Evolutionary conservation across 306 rosid species (phyloP).

Genomic region (Luffa aegyptiaca): DNA sequence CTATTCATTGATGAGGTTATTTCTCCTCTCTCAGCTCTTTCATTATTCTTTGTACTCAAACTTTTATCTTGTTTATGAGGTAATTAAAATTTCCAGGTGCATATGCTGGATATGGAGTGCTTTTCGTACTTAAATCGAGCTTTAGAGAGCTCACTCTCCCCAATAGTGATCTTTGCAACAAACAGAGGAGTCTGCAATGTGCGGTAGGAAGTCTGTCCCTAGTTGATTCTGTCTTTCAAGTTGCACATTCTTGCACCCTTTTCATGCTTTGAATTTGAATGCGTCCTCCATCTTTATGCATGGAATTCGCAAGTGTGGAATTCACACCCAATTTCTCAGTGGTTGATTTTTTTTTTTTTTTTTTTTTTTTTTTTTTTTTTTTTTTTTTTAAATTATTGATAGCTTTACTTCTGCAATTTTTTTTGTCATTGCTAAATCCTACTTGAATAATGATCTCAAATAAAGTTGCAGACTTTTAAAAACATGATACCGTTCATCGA

Average conservation of each 20-base stretch:
- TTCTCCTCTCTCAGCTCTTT: not conserved
- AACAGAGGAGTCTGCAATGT: slow-evolving; percentile 94
- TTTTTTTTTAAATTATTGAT: not conserved
- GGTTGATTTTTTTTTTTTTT: not conserved
- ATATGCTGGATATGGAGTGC: slow-evolving; percentile 95
- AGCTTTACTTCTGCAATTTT: not conserved
- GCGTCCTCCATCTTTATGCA: not conserved
- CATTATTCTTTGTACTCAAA: not conserved
- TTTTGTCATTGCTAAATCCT: not conserved
- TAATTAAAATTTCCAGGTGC: slow-evolving; percentile 42
- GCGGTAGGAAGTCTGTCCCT: slow-evolving; percentile 41
- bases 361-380: no score
- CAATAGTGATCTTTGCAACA: slow-evolving; percentile 93
- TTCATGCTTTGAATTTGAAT: not conserved
- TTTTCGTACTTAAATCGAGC: slow-evolving; percentile 94
- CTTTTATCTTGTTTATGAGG: not conserved
- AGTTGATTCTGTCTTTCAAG: not conserved
- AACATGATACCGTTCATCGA: not conserved
- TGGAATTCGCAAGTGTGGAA: not conserved
- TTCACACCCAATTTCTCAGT: not conserved
- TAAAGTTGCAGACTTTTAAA: not conserved
- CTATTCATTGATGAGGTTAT: slow-evolving; percentile 67
- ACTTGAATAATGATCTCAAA: not conserved
- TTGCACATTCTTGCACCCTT: not conserved
- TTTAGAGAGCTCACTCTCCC: slow-evolving; percentile 90